Evolutionary conservation across 192 early-diverging fungal species (phyloP).

Genomic region (Gigaspora rosea): DNA sequence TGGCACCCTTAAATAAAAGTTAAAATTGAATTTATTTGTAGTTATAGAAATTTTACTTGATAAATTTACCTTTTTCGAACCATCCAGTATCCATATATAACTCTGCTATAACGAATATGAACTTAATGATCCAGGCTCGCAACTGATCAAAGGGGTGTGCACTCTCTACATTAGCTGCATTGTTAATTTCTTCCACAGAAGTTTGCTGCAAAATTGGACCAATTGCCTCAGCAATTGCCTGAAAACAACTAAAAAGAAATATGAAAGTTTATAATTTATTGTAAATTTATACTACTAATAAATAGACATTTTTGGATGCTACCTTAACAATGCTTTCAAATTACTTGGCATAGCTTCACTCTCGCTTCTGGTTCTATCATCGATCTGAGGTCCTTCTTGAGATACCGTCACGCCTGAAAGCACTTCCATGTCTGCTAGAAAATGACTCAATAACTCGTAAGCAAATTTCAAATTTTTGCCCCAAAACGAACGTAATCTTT

Average conservation of each 20-base stretch:
- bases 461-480: slow-evolving; percentile 45
- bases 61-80: slow-evolving; percentile 46
- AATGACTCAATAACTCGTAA: slow-evolving; percentile 53
- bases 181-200: neutral
- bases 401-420: slow-evolving; percentile 20
- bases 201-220: slow-evolving; percentile 15
- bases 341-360: neutral
- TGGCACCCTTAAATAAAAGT: slow-evolving; percentile 37
- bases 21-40: slow-evolving; percentile 27
- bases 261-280: neutral
- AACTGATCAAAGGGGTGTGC: slow-evolving; percentile 35
- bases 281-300: neutral
- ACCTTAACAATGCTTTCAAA: slow-evolving; percentile 32
- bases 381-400: slow-evolving; percentile 20
- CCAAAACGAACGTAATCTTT: slow-evolving; percentile 52
- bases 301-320: neutral
- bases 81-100: slow-evolving; percentile 39
- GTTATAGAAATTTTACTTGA: neutral
- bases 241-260: slow-evolving; percentile 38
- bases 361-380: neutral
- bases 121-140: slow-evolving; percentile 36
- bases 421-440: slow-evolving; percentile 53
- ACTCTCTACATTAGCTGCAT: neutral
- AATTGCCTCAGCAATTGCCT: slow-evolving; percentile 32
- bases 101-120: slow-evolving; percentile 37